phyloP scores from a whole-genome alignment of 805 yeast species.

The Candida corydali region DNA sequence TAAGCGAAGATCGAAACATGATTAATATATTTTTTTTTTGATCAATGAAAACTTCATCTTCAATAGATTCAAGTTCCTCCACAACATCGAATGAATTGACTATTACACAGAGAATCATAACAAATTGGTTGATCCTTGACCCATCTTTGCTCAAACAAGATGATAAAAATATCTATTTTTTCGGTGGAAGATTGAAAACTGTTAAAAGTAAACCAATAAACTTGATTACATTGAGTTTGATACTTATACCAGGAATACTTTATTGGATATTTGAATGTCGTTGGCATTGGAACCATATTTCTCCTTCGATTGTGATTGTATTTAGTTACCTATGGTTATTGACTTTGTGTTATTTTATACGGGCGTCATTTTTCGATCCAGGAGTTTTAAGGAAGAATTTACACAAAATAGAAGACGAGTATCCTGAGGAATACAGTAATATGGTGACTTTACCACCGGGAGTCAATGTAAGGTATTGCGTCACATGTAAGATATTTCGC shows the following conservation, averaged over 20 bases:
- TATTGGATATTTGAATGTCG: constrained; percentile 43
- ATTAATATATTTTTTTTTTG: no score
- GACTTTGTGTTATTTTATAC: constrained; percentile 44
- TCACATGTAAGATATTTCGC: constrained; percentile 57
- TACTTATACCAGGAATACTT: constrained; percentile 47
- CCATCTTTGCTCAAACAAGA: constrained; percentile 33
- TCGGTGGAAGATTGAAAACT: constrained; percentile 63
- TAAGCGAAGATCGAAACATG: neutral
- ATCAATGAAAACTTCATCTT: neutral
- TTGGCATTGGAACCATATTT: constrained; percentile 55
- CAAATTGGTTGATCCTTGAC: constrained; percentile 27
- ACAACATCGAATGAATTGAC: constrained; percentile 2
- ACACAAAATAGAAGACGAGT: constrained; percentile 34
- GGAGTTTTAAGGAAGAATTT: constrained; percentile 67
- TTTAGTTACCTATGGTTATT: constrained; percentile 58
- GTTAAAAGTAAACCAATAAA: constrained; percentile 39
- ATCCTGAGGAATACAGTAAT: constrained; percentile 60
- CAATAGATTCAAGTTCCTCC: no score
- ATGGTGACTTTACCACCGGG: constrained; percentile 46
- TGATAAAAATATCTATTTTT: constrained; percentile 43
- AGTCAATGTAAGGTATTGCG: constrained; percentile 53
- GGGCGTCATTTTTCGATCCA: constrained; percentile 56
- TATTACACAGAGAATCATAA: constrained; percentile 14
- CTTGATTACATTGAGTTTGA: constrained; percentile 26
- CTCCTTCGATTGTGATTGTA: constrained; percentile 53